These are phyloP conservation scores for Lecanosticta acicola DNA, from an alignment of 2,329 filamentous ascomycete species.

Conservation along the genomic window DNA sequence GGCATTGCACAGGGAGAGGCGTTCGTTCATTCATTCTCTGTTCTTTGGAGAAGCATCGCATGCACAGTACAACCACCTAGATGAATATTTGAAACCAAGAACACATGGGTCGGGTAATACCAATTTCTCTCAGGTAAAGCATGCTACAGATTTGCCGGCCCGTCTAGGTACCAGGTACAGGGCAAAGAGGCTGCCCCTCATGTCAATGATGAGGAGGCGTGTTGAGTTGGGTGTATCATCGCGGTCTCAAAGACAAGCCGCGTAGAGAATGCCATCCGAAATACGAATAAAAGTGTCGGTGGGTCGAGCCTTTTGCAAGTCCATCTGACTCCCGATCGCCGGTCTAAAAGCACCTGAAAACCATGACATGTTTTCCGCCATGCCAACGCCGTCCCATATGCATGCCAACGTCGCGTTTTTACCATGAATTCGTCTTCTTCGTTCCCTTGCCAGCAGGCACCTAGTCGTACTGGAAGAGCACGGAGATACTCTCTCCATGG, in stretches of 20 bases:
- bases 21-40: background rate
- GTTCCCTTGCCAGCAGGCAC: slow-evolving; percentile 9
- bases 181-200: no score
- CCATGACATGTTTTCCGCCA: background rate
- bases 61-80: background rate
- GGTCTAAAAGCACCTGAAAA: background rate
- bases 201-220: no score
- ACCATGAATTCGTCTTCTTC: no score
- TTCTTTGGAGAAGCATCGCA: background rate
- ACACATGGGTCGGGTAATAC: no score
- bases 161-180: no score
- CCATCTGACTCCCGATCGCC: background rate
- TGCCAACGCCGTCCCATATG: background rate
- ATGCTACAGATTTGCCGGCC: no score
- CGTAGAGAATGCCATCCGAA: no score
- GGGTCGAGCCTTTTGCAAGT: background rate
- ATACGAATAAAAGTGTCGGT: background rate
- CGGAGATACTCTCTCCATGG: slow-evolving; percentile 95
- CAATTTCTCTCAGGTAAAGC: no score
- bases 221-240: background rate
- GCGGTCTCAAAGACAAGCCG: no score
- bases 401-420: background rate
- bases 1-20: background rate
- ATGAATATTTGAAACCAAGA: no score
- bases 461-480: slow-evolving; percentile 80